Evolutionary conservation across 2,329 filamentous ascomycete species (phyloP).

Genomic region (Blastomyces emzantsi): DNA sequence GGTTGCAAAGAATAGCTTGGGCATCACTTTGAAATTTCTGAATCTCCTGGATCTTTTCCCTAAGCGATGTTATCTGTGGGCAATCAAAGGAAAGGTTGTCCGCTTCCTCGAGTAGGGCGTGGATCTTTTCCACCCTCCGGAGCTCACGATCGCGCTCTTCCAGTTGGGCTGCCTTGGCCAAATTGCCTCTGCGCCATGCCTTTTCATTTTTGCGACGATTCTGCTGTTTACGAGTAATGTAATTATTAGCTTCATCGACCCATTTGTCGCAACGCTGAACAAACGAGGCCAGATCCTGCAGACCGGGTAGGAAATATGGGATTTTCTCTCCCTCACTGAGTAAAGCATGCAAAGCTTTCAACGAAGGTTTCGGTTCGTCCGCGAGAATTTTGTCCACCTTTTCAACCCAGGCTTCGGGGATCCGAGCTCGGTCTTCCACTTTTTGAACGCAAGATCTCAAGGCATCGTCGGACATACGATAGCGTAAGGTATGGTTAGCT

Average conservation of each 20-base stretch:
- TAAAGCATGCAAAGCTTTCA: conserved; percentile 76
- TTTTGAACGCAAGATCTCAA: conserved; percentile 61
- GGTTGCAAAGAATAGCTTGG: conserved; percentile 58
- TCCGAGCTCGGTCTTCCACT: conserved; percentile 73
- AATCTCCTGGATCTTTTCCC: conserved; percentile 77
- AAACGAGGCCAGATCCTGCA: conserved; percentile 74
- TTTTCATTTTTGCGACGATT: conserved; percentile 94
- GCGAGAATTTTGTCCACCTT: conserved; percentile 80
- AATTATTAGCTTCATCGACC: conserved; percentile 94
- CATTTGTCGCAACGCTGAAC: conserved; percentile 96
- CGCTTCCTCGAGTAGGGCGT: conserved; percentile 71
- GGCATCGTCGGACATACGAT: conserved; percentile 64
- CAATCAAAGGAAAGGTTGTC: conserved; percentile 88
- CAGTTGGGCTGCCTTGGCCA: conserved; percentile 64
- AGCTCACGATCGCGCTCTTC: conserved; percentile 78
- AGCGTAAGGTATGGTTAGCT: conserved; percentile 63
- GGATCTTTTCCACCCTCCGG: conserved; percentile 81
- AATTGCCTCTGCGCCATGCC: conserved; percentile 63
- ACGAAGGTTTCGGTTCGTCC: conserved; percentile 71
- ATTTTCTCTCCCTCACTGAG: conserved; percentile 94
- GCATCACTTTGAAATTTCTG: conserved; percentile 74
- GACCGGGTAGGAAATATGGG: conserved; percentile 74
- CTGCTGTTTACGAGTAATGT: conserved; percentile 94
- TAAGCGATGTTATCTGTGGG: conserved; percentile 75
- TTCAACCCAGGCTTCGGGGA: conserved; percentile 81